Base-by-base conservation (phyloP, 2,329 filamentous ascomycete species). In the Trichothecium sympodiale region DNA sequence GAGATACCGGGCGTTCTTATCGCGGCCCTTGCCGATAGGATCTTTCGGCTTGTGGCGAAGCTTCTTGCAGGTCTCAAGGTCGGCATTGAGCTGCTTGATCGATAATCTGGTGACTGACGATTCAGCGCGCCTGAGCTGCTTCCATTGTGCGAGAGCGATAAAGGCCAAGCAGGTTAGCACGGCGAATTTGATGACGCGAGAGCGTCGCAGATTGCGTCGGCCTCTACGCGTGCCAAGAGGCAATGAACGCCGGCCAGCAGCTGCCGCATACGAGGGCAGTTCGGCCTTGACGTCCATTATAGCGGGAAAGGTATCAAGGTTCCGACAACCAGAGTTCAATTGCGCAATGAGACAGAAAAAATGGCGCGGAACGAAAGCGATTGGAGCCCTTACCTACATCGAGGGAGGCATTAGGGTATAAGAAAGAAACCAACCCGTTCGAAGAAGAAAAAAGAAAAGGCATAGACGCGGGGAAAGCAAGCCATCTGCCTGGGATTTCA, bases 1-100 rank as follows among this genome's bases (percentile, higher is more conserved):
- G 30, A 78, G 53, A 47, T 71, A 77, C 33, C 78, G 67, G 15
- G 73, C 74, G 50, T 77, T 83, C 44, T 63, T 63, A 23, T 71
- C 62, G 15, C 78, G 71, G 4, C 72, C 71, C 4, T 59, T 49
- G 15, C 73, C 73, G 26, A 62, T 62, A 1, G 74, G 72, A 41
- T 78, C 72, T 33, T 62, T 48, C 0, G 76, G 75, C 45, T 65
- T 70, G 31, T 57, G 55, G 26, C 62, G 68, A 31, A 82, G 61
- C 49, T 64, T 65, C 23, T 64, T 57, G 54, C 78, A 82, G 2
- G 64, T 67, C 13, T 59, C 60, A 16, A 78, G 55, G 44, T 81
- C 68, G 10, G 64, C 57, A 26, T 65, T 56, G 16, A 83, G 59
- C 45, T 64, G 68, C 31, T 67, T 55, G 16, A 64, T 41, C 2